Base-by-base conservation (phyloP, 2,329 filamentous ascomycete genomes). In the Pseudofabraea citricarpa region DNA sequence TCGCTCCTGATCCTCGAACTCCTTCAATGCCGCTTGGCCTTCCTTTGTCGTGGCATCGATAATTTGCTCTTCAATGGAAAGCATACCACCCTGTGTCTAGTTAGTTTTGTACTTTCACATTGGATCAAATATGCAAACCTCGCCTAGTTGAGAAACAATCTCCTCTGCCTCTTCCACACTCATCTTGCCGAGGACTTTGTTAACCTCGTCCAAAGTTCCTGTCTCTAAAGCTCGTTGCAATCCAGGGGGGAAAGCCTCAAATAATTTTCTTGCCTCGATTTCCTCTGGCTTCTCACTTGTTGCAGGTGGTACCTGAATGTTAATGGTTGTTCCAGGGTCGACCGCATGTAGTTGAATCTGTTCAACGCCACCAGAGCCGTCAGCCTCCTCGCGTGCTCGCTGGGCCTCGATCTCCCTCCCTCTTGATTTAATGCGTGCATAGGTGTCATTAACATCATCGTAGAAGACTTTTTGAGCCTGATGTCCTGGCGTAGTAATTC, bases 281-380 rank as follows among this genome's bases (percentile, higher is more conserved):
- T 74, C 75, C 41, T 76, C 81, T 1, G 79, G 75, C 41, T 90
- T 81, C 19, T 81, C 74, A 55, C 82, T 85, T 19, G 79, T 73
- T 29, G 74, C 72, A 0, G 85, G 73, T 10, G 93, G 91, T 29
- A 95, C 84, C 43, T 70, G 79, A 64, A 97, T 96, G 61, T 87
- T 87, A 63, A 98, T 96, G 48, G 87, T 84, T 3, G 91, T 96
- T 37, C 85, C 86, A 0, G 91, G 91, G 64, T 96, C 90, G 9
- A 98, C 90, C 12, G 93, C 91, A 62, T 98, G 93, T 36, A 98
- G 76, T 67, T 98, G 94, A 55, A 98, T 98, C 66, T 96, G 91
- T 70, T 98, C 93, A 8, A 95, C 85, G 16, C 85, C 88, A 19
- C 74, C 79, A 2, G 67, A 67, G 6, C 71, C 70, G 16, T 71